Conservation (phyloP, 495 filamentous ascomycete species). For the Penicillium mononematosum region DNA sequence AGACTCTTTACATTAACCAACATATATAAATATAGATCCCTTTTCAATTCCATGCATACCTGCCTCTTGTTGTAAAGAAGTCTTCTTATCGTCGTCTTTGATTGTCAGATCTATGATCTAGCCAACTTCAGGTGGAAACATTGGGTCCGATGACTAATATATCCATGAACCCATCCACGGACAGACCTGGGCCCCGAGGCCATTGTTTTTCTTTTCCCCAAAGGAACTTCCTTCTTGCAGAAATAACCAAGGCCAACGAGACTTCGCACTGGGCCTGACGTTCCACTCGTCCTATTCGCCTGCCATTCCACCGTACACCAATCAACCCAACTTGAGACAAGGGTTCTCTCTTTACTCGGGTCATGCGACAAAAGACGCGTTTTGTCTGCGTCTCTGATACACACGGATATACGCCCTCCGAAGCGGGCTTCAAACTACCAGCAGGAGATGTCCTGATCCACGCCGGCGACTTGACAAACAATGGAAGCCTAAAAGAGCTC, state of each 20-base stretch:
- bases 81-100: constrained; percentile 3
- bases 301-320: not conserved
- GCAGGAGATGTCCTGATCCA: constrained; percentile 61
- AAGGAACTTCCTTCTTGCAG: not conserved
- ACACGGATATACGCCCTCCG: constrained; percentile 53
- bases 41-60: not conserved
- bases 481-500: constrained; percentile 53
- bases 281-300: constrained; percentile 6
- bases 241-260: not conserved
- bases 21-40: not conserved
- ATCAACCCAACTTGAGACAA: not conserved
- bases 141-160: constrained; percentile 35
- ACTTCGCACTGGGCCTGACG: constrained; percentile 5
- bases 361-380: constrained; percentile 48
- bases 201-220: constrained; percentile 10
- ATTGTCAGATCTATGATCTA: constrained; percentile 13
- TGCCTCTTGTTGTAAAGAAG: not conserved
- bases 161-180: constrained; percentile 13
- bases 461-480: constrained; percentile 60
- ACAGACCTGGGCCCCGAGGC: not conserved
- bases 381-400: constrained; percentile 64
- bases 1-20: not conserved
- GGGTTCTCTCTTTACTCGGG: not conserved
- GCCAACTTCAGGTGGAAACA: constrained; percentile 9
- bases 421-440: constrained; percentile 54